Base-by-base conservation (phyloP, 2,329 filamentous ascomycete genomes). In the Cladosporium sp. region DNA sequence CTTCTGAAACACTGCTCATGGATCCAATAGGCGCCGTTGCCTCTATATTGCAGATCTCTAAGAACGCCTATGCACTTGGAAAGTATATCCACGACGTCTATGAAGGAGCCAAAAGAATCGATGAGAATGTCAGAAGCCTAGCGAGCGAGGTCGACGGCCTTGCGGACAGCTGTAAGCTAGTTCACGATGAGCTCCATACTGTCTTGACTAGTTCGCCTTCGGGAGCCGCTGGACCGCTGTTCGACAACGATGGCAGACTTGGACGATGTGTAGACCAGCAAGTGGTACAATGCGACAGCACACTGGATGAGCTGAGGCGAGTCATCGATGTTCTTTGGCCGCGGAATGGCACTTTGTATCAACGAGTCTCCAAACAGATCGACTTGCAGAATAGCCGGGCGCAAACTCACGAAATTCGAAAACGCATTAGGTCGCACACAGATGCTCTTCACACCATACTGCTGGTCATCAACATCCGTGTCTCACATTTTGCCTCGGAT, bases 391-490 rank as follows among this genome's bases (percentile, higher is more conserved):
- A 46, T 5, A 59, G n/a, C 3, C 23, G 56, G 12, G 56, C 28
- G 14, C 56, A 59, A 16, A 59, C 28, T 16, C 11, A 40, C 16
- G 56, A 59, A 8, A 40, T 59, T 7, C 31, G 56, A 21, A 40
- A 59, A 37, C 56, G 56, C 10, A 28, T 59, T 23, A 40, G 26
- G 16, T 40, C 56, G 21, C 56, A 59, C 26, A 59, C 35, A 2
- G 37, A 59, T 46, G 56, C 56, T 28, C 40, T 59, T 26, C 56
- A 59, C 8, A 59, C 56, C 11, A 59, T 46, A 29, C 26, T 59
- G 7, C 37, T 59, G 37, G 56, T 59, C 3, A 37, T 59, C 23
- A 59, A 46, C 56, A 59, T 59, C 23, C 56, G 37, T 1, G 56
- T 59, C 35, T 35, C 56, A 10, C 33, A 59, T 21, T 44, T 59